phyloP scores from a whole-genome alignment of 2,329 filamentous ascomycete genomes.

The Cordyceps pruinosa region DNA sequence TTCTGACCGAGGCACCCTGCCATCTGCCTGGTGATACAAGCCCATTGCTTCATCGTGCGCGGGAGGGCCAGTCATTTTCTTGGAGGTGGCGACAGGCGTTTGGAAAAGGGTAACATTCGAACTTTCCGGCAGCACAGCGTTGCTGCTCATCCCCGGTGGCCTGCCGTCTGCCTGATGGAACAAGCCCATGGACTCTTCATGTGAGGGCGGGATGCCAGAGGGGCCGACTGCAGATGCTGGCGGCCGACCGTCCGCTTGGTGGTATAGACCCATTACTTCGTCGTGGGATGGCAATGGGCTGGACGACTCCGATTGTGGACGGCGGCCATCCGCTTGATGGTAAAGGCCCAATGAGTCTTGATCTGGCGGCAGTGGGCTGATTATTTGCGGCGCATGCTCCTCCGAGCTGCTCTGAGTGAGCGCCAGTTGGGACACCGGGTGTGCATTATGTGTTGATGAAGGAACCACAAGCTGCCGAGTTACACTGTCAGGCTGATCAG shows the following conservation, averaged over 20 bases:
- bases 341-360: constrained; percentile 24
- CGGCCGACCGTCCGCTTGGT: constrained; percentile 24
- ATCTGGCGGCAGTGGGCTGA: constrained; percentile 10
- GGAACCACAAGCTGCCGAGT: background rate
- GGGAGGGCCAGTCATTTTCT: constrained; percentile 14
- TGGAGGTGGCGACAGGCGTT: background rate
- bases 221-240: background rate
- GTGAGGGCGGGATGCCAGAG: constrained; percentile 13
- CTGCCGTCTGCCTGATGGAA: constrained; percentile 26
- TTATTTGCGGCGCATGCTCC: background rate
- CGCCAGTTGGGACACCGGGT: background rate
- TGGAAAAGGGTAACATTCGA: background rate
- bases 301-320: background rate
- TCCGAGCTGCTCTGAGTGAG: background rate
- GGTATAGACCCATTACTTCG: constrained; percentile 24
- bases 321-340: constrained; percentile 25
- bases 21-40: constrained; percentile 27
- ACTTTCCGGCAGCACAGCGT: background rate
- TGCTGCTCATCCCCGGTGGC: background rate
- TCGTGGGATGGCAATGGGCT: constrained; percentile 19
- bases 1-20: constrained; percentile 14
- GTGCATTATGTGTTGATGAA: background rate
- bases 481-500: background rate
- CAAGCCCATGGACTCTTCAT: constrained; percentile 24
- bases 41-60: constrained; percentile 25